Percentiles rank a stretch among this genome's conserved stretches.
These are phyloP conservation scores for Claviceps sp. DNA, from an alignment of 2,329 filamentous ascomycete genomes.

Conservation along the genomic window DNA sequence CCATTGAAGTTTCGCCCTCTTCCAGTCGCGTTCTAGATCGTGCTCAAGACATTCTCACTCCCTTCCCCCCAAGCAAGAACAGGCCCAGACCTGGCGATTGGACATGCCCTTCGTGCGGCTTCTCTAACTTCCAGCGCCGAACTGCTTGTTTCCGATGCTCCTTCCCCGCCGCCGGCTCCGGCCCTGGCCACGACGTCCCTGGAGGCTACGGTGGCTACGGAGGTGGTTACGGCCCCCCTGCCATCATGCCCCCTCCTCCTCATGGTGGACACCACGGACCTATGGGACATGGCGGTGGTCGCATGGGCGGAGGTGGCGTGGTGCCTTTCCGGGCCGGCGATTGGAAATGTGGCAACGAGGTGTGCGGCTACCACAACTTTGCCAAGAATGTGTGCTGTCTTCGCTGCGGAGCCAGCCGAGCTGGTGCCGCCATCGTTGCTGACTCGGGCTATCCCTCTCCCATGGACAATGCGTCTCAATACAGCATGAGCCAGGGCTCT, in stretches of 20 bases:
- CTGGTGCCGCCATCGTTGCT: conserved; percentile 84
- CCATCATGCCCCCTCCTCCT: conserved; percentile 67
- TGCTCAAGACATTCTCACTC: conserved; percentile 87
- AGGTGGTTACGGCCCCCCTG: conserved; percentile 50
- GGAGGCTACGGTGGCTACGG: conserved; percentile 55
- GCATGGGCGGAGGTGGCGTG: conserved; percentile 69
- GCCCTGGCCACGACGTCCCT: conserved; percentile 50
- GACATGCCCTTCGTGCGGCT: conserved; percentile 97
- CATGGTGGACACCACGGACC: conserved; percentile 54
- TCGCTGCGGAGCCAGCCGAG: conserved; percentile 87
- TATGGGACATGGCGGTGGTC: conserved; percentile 46
- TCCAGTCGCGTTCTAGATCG: conserved; percentile 94
- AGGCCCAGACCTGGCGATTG: conserved; percentile 92
- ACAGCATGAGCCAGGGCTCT: conserved; percentile 75
- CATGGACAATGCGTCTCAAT: conserved; percentile 75
- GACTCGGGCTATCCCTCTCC: conserved; percentile 84
- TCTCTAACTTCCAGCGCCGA: conserved; percentile 97
- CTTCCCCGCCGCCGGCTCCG: conserved; percentile 84
- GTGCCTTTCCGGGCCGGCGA: conserved; percentile 97
- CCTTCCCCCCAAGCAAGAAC: conserved; percentile 98
- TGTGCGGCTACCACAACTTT: conserved; percentile 97
- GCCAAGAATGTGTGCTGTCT: conserved; percentile 98
- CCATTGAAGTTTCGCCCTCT: conserved; percentile 94
- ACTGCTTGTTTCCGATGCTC: conserved; percentile 98
- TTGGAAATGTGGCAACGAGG: conserved; percentile 97